Evolutionary conservation across 2,329 filamentous ascomycete genomes (phyloP), one percentile per base, ranked within the genome.

Genomic region (Beauveria bassiana): DNA sequence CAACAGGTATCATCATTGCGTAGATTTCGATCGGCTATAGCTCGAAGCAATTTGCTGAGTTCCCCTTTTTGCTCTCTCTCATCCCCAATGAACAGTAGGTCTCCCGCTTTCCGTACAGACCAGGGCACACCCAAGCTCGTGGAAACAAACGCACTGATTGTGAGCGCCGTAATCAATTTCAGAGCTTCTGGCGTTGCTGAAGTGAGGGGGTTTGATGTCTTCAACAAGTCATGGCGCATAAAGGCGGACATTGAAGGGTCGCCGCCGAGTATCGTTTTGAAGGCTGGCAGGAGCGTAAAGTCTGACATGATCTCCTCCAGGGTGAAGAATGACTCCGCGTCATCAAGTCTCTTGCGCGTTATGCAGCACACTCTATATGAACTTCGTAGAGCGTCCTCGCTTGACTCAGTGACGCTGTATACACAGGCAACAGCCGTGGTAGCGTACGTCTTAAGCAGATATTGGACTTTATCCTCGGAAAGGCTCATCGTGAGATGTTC

Each of bases 1-100:
- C 87, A 90, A 64, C 83, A 84, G 40, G 79, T 79, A 63, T 90
- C 86, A 59, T 90, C 85, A 42, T 79, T 81, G 63, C 81, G 85
- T 2, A 81, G 75, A 14, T 78, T 77, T 60, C 78, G 79, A 53
- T 73, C 74, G 55, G 76, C 70, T 24, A 87, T 68, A 2, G 75
- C 73, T 63, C 82, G 80, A 58, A 91, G 75, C n/a, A 88, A 75
- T 64, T 81, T 85, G 20, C 78, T 72, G 5, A 86, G 78, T 53
- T 88, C 79, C 1, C 75, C 72, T 57, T 81, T 81, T 68, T 93
- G 89, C 64, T 91, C 88, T 5, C 81, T 77, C 57, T 81, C 78
- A 66, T 88, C 83, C 63, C 82, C 80, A 12, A 87, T 75, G 62
- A 93, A 81, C 14, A 81, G 82, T 49, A 93, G 74, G 65, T 89